Base-by-base conservation (phyloP, 495 filamentous ascomycete genomes). In the Neurospora cerealis region DNA sequence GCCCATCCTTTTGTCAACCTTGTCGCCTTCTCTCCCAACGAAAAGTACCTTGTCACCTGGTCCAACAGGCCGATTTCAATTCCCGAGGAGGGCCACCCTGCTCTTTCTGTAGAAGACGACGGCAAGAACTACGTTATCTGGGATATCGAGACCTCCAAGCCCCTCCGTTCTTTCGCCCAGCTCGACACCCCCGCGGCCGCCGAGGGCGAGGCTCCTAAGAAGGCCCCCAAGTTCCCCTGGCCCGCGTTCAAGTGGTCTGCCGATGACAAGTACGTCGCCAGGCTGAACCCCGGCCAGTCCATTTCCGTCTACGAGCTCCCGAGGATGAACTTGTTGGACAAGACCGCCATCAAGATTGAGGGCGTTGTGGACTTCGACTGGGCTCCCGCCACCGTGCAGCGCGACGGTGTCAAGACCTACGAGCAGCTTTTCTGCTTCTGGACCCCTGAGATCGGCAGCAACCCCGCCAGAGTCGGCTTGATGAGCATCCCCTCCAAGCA, bases 81-180 rank as follows among this genome's bases (percentile, higher is more conserved):
- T 39, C 93, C 95, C 46, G 96, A 98, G 79, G 86, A 86, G 73
- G 92, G 93, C 37, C 89, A 94, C 77, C 92, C 95, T 24, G 83
- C 93, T 4, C 84, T 99, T 40, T 90, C 92, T 8, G 83, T 92
- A 74, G 96, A 98, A 79, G 96, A 99, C 80, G 96, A 99, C 77
- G 96, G 96, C 75, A 98, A 98, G 88, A 97, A 97, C 87, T 98
- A 98, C 79, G 92, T 99, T 78, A 93, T 99, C 78, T 99, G 96
- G 96, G 96, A 99, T 82, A 90, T 98, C 71, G 93, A 92, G 75
- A 94, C 96, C 7, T 89, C 90, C 73, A 97, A 96, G 79, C 91
- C 94, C 38, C 86, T 99, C 41, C 92, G 96, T 40, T 97, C 95
- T 0, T 99, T 99, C 80, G 90, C 92, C 36, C 95, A 93, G 72